Evolutionary conservation across 2,329 filamentous ascomycete genomes (phyloP), one percentile per base, ranked within the genome.

Genomic region (Aspergillus amoenus): DNA sequence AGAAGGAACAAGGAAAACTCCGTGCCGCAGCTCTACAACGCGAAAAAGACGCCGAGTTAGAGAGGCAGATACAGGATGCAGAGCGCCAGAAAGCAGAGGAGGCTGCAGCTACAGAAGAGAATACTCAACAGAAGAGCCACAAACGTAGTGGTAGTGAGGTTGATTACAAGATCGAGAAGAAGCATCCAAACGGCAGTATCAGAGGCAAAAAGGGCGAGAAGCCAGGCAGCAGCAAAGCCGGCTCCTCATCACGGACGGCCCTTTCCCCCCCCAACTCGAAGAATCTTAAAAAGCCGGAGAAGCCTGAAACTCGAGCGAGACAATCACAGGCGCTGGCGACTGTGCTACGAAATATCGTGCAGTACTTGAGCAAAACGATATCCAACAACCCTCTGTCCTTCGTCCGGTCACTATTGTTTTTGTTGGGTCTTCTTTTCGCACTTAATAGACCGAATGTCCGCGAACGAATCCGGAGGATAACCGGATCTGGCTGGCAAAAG

Each of bases 401-500:
- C 60, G 72, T 86, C 34, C 78, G 84, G 57, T 85, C 90, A 4
- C 66, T 97, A 49, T 83, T 92, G 15, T 96, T 97, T 69, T 73
- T 97, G 22, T 76, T 93, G 39, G 90, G 90, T 2, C 81, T 99
- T 59, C 69, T 95, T 30, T 75, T 93, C 61, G 84, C 94, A 62
- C 79, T 97, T 58, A 88, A 90, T 57, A 83, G 90, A 66, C 83
- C 84, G 66, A 88, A 89, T 68, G 79, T 96, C 13, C 84, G 93
- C 41, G 87, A 95, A 64, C 84, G 89, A 62, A 74, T 97, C 37
- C 82, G 86, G 70, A 82, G 87, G 55, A 79, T 92, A 39, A 70
- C 95, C 43, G 84, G 83, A 40, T 79, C 82, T 27, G 86, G 86
- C 9, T 96, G 91, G 91, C 83, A 84, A 54, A 97, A 96, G 77